These are phyloP conservation scores for Termitomyces sp. DNA, from an alignment of 768 basidiomycete genomes.

Conservation along the genomic window DNA sequence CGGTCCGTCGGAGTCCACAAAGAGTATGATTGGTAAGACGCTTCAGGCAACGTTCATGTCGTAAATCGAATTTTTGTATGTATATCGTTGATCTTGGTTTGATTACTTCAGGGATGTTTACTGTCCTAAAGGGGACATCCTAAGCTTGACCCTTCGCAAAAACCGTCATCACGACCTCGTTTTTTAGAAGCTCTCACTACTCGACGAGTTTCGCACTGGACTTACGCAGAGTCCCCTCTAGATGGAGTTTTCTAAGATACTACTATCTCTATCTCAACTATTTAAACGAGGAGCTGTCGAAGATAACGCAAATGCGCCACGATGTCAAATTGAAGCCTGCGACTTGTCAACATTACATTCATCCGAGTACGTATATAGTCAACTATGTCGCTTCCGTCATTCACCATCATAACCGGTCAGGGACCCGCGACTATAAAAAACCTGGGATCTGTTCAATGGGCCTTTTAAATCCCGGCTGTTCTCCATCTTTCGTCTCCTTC, in stretches of 20 bases:
- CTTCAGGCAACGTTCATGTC: background rate
- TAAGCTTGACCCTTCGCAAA: background rate
- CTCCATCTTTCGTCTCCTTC: conserved; percentile 3
- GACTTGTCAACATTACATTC: background rate
- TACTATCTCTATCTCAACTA: background rate
- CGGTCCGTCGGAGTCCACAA: background rate
- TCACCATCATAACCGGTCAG: conserved; percentile 2
- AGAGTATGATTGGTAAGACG: background rate
- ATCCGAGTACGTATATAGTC: conserved; percentile 12
- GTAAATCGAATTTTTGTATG: too few relatives aligned
- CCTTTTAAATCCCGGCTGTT: conserved; percentile 5
- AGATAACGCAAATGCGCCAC: conserved; percentile 6
- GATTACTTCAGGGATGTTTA: background rate
- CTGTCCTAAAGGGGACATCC: background rate
- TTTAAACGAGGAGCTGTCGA: background rate
- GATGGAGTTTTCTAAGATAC: background rate
- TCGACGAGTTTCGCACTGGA: background rate
- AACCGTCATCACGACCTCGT: background rate
- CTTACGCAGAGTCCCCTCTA: too few relatives aligned
- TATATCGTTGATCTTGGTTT: background rate
- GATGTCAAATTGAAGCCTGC: background rate
- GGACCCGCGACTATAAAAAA: conserved; percentile 8
- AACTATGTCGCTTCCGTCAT: conserved; percentile 12
- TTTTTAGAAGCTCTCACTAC: background rate
- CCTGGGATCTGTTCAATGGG: background rate